Percentiles rank a stretch among this genome's conserved stretches.
These are phyloP conservation scores for Saccharum spontaneum DNA, from an alignment of 176 grass and related monocot species.

Conservation along the genomic window DNA sequence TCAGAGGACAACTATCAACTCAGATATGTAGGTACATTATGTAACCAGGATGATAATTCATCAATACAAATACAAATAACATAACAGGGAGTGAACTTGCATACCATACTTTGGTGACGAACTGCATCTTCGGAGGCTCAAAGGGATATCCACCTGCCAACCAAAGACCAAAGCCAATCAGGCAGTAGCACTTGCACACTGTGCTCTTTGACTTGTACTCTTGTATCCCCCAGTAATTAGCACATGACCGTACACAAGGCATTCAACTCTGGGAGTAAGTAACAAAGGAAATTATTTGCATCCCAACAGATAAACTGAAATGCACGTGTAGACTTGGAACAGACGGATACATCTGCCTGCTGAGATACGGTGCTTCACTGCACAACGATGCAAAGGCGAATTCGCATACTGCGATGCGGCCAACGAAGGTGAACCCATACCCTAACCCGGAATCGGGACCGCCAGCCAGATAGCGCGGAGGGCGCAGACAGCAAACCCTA, in stretches of 20 bases:
- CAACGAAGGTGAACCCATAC: neutral
- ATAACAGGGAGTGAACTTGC: conserved; percentile 11
- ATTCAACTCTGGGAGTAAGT: neutral
- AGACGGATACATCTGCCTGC: neutral
- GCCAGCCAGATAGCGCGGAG: neutral
- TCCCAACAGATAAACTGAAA: neutral
- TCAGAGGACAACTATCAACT: neutral
- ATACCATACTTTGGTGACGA: conserved; percentile 99
- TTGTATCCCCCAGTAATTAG: neutral
- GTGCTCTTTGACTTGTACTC: neutral
- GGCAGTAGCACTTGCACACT: neutral
- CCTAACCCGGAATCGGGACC: neutral
- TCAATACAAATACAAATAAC: neutral
- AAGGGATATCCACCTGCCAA: conserved; percentile 94
- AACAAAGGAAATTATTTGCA: neutral
- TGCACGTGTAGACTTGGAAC: neutral
- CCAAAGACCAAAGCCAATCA: conserved; percentile 24
- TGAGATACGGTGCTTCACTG: neutral
- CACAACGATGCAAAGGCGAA: neutral
- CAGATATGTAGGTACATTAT: neutral
- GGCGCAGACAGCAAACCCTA: conserved; percentile 10
- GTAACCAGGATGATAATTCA: neutral
- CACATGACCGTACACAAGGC: neutral
- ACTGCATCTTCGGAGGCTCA: conserved; percentile 99
- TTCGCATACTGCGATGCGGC: neutral